phyloP scores from a whole-genome alignment of 83 land plant genomes.

The Larix sibirica region DNA sequence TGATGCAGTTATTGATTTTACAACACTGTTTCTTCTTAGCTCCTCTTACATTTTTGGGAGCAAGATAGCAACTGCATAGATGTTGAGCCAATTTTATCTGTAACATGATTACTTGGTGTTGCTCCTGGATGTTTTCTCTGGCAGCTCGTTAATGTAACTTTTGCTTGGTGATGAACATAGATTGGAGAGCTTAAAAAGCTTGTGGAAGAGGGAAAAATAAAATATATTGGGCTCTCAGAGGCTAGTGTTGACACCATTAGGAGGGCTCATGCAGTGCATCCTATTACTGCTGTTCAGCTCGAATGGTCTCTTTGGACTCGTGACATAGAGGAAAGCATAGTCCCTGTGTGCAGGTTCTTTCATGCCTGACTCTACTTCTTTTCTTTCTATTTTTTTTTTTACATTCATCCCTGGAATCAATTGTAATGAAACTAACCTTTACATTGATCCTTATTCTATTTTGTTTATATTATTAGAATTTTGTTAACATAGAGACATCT shows the following conservation, averaged over 20 bases:
- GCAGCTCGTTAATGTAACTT: neutral
- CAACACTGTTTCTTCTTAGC: neutral
- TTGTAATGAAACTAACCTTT: neutral
- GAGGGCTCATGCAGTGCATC: slow-evolving; percentile 66
- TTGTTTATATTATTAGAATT: neutral
- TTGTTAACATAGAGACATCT: neutral
- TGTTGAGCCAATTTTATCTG: neutral
- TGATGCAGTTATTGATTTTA: neutral
- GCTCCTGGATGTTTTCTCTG: neutral
- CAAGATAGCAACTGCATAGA: neutral
- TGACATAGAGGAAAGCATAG: slow-evolving; percentile 50
- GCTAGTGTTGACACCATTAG: slow-evolving; percentile 50
- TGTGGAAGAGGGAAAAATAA: slow-evolving; percentile 58
- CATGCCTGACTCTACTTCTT: neutral
- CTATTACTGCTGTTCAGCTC: slow-evolving; percentile 48
- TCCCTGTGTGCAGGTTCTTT: slow-evolving; percentile 51
- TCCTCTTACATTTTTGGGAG: neutral
- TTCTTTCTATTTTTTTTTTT: neutral
- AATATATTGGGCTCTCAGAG: slow-evolving; percentile 60
- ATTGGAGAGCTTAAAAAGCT: slow-evolving; percentile 44
- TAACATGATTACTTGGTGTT: neutral
- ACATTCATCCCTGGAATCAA: neutral
- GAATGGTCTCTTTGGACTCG: slow-evolving; percentile 70
- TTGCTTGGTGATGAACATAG: slow-evolving; percentile 10
- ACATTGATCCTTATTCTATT: neutral